Evolutionary conservation across 148 eudicot genomes (phyloP).

Genomic region (Persicaria maculosa): DNA sequence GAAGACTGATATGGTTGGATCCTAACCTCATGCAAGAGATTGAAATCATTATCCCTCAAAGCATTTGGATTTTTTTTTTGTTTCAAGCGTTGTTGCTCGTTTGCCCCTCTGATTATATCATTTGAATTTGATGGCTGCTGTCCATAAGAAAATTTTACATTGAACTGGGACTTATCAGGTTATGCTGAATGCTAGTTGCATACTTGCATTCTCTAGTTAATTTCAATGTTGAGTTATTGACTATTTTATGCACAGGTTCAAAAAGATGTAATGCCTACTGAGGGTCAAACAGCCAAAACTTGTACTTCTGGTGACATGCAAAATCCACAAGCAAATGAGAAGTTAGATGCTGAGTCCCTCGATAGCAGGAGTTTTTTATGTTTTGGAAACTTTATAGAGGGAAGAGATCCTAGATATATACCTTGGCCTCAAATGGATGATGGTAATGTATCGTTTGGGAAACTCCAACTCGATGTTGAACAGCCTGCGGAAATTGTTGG

Average conservation of each 20-base stretch:
- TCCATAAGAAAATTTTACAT: neutral
- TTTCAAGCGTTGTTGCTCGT: neutral
- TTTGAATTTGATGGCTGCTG: neutral
- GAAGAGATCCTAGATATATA: neutral
- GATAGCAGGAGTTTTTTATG: conserved; percentile 35
- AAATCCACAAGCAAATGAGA: neutral
- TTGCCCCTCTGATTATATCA: neutral
- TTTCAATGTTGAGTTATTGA: neutral
- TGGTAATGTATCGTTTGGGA: neutral
- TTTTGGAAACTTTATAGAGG: conserved; percentile 21
- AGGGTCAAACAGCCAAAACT: neutral
- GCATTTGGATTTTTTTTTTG: neutral
- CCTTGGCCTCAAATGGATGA: conserved; percentile 22
- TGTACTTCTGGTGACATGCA: neutral
- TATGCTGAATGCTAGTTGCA: neutral
- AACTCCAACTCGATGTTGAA: conserved; percentile 22
- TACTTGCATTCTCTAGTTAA: neutral
- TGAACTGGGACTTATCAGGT: neutral
- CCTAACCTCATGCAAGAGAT: too few species aligned
- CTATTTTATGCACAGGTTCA: neutral
- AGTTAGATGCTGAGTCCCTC: conserved; percentile 22
- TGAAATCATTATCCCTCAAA: too few species aligned
- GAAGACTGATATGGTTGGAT: too few species aligned
- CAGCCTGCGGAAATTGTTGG: neutral
- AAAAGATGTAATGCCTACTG: neutral